Conservation (phyloP, 1,284 basidiomycete genomes). For the Tilletia indica region DNA sequence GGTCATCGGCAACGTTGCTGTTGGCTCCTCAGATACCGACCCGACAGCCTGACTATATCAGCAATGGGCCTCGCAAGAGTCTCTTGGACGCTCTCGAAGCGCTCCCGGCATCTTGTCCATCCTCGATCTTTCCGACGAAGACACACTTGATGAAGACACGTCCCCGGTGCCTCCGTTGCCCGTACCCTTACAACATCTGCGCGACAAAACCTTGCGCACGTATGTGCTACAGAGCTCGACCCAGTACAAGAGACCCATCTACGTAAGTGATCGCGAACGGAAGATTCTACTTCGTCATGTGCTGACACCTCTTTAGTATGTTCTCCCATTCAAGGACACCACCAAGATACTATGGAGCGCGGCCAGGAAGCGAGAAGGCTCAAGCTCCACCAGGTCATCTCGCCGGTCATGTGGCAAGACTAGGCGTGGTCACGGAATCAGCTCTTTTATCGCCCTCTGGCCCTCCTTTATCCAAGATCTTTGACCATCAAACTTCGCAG, state of each 20-base stretch:
- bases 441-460: too few relatives aligned
- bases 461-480: too few relatives aligned
- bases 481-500: too few relatives aligned
- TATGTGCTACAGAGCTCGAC: conserved; percentile 47
- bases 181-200: conserved; percentile 30
- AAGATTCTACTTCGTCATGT: neutral
- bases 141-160: conserved; percentile 22
- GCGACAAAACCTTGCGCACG: conserved; percentile 41
- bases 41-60: conserved; percentile 18
- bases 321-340: conserved; percentile 36
- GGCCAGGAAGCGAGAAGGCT: conserved; percentile 31
- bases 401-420: conserved; percentile 18
- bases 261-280: conserved; percentile 19
- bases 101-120: conserved; percentile 43
- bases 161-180: conserved; percentile 35
- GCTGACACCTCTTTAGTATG: too few relatives aligned
- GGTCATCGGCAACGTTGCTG: neutral
- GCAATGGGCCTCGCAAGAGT: conserved; percentile 28
- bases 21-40: conserved; percentile 3
- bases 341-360: conserved; percentile 36
- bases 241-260: conserved; percentile 49
- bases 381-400: conserved; percentile 35
- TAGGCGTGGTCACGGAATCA: neutral
- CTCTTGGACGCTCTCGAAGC: conserved; percentile 40
- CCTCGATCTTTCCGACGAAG: conserved; percentile 36